phyloP scores from a whole-genome alignment of 306 rosid species.

The Dalbergia oliveri region DNA sequence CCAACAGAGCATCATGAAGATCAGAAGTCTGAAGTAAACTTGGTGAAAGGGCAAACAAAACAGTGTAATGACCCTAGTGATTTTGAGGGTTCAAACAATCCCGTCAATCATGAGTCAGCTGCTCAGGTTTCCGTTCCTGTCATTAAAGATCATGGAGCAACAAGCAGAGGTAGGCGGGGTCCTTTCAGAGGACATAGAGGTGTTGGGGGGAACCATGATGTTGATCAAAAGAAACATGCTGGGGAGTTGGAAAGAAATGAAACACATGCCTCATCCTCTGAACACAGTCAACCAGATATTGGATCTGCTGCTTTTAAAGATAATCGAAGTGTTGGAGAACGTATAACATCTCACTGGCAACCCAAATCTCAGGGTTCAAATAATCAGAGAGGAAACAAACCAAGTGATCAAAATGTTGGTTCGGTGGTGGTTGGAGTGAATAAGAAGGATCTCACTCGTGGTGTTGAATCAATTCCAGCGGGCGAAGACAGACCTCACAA shows the following conservation, averaged over 20 bases:
- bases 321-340: constrained; percentile 68
- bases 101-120: constrained; percentile 50
- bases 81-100: constrained; percentile 60
- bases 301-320: constrained; percentile 63
- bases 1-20: constrained; percentile 53
- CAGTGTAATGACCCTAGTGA: constrained; percentile 56
- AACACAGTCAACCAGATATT: constrained; percentile 58
- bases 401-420: constrained; percentile 56
- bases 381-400: constrained; percentile 57
- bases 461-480: constrained; percentile 44
- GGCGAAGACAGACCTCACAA: constrained; percentile 49
- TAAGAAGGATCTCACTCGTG: constrained; percentile 52
- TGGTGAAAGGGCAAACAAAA: constrained; percentile 61
- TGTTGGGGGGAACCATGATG: constrained; percentile 59
- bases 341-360: constrained; percentile 77
- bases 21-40: constrained; percentile 51
- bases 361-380: constrained; percentile 74
- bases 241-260: constrained; percentile 57
- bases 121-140: constrained; percentile 53
- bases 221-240: constrained; percentile 60
- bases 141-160: constrained; percentile 62
- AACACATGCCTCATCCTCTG: constrained; percentile 51
- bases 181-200: constrained; percentile 72
- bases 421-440: constrained; percentile 49
- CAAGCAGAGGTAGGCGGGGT: constrained; percentile 64